phyloP scores from a whole-genome alignment of 306 rosid genomes.

The Mimosa pudica region DNA sequence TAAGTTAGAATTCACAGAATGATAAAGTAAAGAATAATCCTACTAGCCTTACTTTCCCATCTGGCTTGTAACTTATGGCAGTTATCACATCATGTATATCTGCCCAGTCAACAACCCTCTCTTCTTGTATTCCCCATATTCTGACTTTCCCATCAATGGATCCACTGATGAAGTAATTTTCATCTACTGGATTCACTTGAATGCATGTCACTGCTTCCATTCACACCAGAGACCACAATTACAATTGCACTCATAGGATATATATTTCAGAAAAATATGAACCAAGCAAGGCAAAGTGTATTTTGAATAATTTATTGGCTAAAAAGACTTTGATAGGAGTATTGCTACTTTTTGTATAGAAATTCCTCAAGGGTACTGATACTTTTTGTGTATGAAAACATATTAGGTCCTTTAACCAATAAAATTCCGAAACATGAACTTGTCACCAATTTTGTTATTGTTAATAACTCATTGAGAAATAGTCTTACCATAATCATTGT shows the following conservation, averaged over 20 bases:
- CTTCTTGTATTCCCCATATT: conserved; percentile 75
- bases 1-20: background rate
- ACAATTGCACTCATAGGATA: conserved; percentile 17
- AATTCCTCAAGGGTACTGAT: too few relatives aligned
- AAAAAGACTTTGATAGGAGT: too few relatives aligned
- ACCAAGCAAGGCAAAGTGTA: too few relatives aligned
- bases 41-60: conserved; percentile 65
- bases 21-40: conserved; percentile 14
- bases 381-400: too few relatives aligned
- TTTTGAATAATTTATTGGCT: too few relatives aligned
- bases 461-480: background rate
- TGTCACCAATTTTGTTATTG: too few relatives aligned
- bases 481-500: conserved; percentile 73
- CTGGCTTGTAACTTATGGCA: conserved; percentile 76
- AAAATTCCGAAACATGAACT: too few relatives aligned
- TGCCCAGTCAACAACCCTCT: conserved; percentile 90
- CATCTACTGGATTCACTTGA: conserved; percentile 81
- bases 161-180: conserved; percentile 81
- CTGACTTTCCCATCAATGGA: conserved; percentile 91
- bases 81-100: conserved; percentile 74
- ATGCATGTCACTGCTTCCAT: conserved; percentile 78
- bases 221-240: conserved; percentile 4
- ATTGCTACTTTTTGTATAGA: too few relatives aligned
- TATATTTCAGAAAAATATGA: background rate
- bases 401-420: too few relatives aligned